Percentiles rank a stretch among this genome's conserved stretches.
Conservation (phyloP, 352 stramenopile genomes). For the Pythium dissimile region DNA sequence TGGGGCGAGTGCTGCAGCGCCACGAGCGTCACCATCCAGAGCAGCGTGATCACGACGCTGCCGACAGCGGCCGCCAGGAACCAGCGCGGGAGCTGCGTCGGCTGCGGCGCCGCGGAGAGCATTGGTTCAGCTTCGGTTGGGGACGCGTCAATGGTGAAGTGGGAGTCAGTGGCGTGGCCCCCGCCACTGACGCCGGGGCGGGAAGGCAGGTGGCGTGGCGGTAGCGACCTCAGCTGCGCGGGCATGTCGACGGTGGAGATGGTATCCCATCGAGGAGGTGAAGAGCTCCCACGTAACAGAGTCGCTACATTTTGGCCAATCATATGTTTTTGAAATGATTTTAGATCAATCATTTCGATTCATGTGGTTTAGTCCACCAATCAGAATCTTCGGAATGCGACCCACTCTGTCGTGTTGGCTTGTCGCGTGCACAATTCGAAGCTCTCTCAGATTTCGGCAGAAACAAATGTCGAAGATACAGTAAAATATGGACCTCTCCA, state of each 20-base stretch:
- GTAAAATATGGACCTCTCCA: background rate
- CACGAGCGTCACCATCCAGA: constrained; percentile 53
- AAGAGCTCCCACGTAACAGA: constrained; percentile 1
- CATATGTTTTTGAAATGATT: background rate
- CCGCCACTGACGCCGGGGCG: too few relatives aligned
- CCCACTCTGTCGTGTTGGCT: too few relatives aligned
- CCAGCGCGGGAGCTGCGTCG: constrained; percentile 41
- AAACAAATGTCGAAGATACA: background rate
- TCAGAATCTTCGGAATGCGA: background rate
- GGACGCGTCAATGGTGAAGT: background rate
- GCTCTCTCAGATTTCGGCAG: background rate
- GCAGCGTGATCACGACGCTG: constrained; percentile 40
- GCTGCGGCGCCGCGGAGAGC: background rate
- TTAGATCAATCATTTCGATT: background rate
- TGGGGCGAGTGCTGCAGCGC: constrained; percentile 31
- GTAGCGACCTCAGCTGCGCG: background rate
- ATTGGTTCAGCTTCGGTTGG: background rate
- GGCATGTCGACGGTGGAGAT: background rate
- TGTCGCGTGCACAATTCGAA: constrained; percentile 8
- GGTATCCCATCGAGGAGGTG: background rate
- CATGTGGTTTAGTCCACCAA: constrained; percentile 3
- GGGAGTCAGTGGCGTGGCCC: too few relatives aligned
- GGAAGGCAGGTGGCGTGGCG: too few relatives aligned
- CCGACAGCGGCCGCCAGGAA: constrained; percentile 36
- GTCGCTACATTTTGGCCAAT: constrained; percentile 7